Evolutionary conservation across 129 eudicot species (phyloP).

Genomic region (Artemisia argyi): DNA sequence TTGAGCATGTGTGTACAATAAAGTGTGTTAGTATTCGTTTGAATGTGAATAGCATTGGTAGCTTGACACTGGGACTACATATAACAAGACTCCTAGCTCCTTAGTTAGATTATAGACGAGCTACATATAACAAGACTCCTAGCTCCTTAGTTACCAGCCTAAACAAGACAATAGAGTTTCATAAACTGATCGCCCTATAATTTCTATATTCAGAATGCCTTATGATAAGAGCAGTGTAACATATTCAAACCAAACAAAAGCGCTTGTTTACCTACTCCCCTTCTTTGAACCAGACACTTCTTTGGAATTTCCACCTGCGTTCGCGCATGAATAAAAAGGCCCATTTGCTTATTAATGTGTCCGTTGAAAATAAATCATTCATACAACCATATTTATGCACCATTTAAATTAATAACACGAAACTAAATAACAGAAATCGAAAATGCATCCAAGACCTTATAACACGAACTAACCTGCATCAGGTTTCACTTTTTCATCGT

Average conservation of each 20-base stretch:
- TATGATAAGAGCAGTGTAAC: slow-evolving; percentile 58
- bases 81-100: slow-evolving; percentile 21
- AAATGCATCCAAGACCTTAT: slow-evolving; percentile 10
- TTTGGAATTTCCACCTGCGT: slow-evolving; percentile 99
- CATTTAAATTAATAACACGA: slow-evolving; percentile 23
- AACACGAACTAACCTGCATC: slow-evolving; percentile 68
- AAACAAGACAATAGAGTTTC: too few relatives aligned
- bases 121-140: slow-evolving; percentile 25
- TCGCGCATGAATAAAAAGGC: slow-evolving; percentile 89
- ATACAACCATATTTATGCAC: slow-evolving; percentile 53
- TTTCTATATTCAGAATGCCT: slow-evolving; percentile 51
- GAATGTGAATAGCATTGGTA: slow-evolving; percentile 1
- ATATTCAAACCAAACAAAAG: slow-evolving; percentile 60
- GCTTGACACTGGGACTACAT: slow-evolving; percentile 7
- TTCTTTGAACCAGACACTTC: slow-evolving; percentile 99
- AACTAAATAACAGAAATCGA: slow-evolving; percentile 15
- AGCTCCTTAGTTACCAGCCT: slow-evolving; percentile 4
- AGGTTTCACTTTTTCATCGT: slow-evolving; percentile 67
- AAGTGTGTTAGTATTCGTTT: neutral
- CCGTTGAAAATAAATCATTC: slow-evolving; percentile 54
- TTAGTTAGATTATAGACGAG: slow-evolving; percentile 14
- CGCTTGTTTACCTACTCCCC: slow-evolving; percentile 99
- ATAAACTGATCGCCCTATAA: slow-evolving; percentile 38
- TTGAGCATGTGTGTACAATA: neutral
- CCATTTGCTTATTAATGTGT: slow-evolving; percentile 83